Conservation (phyloP, 1,139 yeast species). For the Candida sojae region DNA sequence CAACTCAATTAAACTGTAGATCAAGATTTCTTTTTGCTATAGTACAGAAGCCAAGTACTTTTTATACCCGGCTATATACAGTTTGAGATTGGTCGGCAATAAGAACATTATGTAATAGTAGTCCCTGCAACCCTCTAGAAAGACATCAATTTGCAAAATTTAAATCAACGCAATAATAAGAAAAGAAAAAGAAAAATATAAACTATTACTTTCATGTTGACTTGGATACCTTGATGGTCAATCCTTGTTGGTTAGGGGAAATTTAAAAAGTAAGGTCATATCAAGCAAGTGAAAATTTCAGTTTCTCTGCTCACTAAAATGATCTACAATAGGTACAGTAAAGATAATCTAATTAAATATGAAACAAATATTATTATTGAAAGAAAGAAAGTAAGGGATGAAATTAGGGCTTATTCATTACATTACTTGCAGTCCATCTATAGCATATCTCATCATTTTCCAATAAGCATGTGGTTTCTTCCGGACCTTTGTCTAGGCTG, state of each 20-base stretch:
- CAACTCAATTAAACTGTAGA: constrained; percentile 1
- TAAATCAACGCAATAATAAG: too few relatives aligned
- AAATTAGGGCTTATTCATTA: neutral
- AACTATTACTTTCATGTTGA: too few relatives aligned
- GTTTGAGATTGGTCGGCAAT: too few relatives aligned
- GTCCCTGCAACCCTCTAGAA: neutral
- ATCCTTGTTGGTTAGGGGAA: neutral
- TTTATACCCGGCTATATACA: neutral
- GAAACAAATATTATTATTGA: neutral
- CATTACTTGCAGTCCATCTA: too few relatives aligned
- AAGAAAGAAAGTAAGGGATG: neutral
- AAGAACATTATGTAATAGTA: too few relatives aligned
- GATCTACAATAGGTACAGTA: neutral
- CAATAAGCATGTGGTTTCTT: too few relatives aligned
- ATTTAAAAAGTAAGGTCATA: too few relatives aligned
- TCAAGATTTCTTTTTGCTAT: constrained; percentile 1
- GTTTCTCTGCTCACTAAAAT: neutral
- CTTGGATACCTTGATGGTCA: neutral
- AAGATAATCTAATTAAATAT: neutral
- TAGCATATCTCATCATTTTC: too few relatives aligned
- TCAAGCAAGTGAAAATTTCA: neutral
- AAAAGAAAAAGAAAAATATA: too few relatives aligned
- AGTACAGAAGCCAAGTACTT: neutral
- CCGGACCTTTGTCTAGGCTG: too few relatives aligned
- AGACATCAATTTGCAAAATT: too few relatives aligned